phyloP scores from a whole-genome alignment of 306 rosid species.

The Sicyos edulis region DNA sequence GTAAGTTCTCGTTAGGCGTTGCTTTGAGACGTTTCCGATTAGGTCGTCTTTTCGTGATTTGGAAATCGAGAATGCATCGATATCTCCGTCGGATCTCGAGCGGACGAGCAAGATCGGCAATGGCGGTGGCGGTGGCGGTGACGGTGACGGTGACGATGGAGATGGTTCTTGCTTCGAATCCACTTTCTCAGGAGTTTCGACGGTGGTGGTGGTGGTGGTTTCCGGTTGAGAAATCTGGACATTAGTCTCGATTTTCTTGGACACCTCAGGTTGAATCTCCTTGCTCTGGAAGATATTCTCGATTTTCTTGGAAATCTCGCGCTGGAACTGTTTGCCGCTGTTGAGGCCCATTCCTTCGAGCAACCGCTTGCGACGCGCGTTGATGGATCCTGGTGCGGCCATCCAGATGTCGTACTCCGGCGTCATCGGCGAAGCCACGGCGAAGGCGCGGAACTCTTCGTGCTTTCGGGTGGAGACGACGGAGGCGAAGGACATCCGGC shows the following conservation, averaged over 20 bases:
- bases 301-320: neutral
- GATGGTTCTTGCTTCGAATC: constrained; percentile 9
- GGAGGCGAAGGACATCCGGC: constrained; percentile 58
- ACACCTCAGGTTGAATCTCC: constrained; percentile 19
- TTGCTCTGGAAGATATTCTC: neutral
- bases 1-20: constrained; percentile 46
- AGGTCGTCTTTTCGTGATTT: constrained; percentile 43
- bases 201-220: neutral
- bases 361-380: constrained; percentile 45
- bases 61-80: constrained; percentile 30
- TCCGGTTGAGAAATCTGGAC: constrained; percentile 9
- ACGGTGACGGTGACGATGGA: too few species aligned
- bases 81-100: constrained; percentile 65
- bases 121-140: neutral
- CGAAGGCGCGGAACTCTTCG: constrained; percentile 13
- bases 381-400: constrained; percentile 62
- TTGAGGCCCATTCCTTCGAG: constrained; percentile 64
- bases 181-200: neutral
- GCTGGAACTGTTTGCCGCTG: constrained; percentile 32
- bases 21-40: constrained; percentile 50
- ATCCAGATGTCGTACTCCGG: constrained; percentile 68
- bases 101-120: constrained; percentile 38
- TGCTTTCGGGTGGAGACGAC: constrained; percentile 36
- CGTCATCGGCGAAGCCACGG: neutral
- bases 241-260: constrained; percentile 13